Conservation (phyloP, 2,329 filamentous ascomycete species). For the Sarocladiaceae sp. region DNA sequence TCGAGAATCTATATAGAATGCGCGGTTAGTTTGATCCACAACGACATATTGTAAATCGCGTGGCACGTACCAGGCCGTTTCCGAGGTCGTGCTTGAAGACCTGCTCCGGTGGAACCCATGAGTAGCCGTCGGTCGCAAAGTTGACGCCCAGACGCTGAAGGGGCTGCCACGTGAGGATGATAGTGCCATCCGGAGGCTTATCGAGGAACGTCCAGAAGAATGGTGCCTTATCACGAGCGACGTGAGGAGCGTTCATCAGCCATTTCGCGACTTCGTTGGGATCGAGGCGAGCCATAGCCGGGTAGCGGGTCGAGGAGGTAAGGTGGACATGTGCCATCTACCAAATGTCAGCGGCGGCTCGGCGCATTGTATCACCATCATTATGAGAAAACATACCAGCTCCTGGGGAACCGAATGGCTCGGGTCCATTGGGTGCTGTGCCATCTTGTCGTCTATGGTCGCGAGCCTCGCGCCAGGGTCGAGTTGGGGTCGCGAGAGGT, state of each 20-base stretch:
- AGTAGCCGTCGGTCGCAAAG: constrained; percentile 85
- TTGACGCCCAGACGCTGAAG: constrained; percentile 61
- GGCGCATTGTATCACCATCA: neutral
- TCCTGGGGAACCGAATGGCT: constrained; percentile 36
- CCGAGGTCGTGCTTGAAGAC: constrained; percentile 68
- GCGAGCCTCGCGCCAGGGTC: constrained; percentile 10
- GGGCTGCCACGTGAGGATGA: constrained; percentile 87
- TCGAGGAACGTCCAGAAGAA: constrained; percentile 94
- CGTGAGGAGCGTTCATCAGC: constrained; percentile 75
- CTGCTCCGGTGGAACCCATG: constrained; percentile 81
- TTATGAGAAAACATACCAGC: constrained; percentile 24
- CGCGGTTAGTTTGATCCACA: neutral
- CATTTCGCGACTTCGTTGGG: constrained; percentile 75
- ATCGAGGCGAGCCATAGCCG: constrained; percentile 63
- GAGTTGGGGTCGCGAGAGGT: neutral
- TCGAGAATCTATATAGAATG: constrained; percentile 63
- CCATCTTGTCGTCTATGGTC: constrained; percentile 23
- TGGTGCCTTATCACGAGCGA: constrained; percentile 75
- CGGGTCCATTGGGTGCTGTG: constrained; percentile 32
- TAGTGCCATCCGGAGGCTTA: constrained; percentile 70
- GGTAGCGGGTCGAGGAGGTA: constrained; percentile 76
- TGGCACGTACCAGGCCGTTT: constrained; percentile 45
- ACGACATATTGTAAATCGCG: neutral
- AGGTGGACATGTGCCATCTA: constrained; percentile 87
- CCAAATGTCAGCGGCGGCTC: constrained; percentile 14